Evolutionary conservation across 331 rosid species (phyloP).

Genomic region (Quercus phellos): DNA sequence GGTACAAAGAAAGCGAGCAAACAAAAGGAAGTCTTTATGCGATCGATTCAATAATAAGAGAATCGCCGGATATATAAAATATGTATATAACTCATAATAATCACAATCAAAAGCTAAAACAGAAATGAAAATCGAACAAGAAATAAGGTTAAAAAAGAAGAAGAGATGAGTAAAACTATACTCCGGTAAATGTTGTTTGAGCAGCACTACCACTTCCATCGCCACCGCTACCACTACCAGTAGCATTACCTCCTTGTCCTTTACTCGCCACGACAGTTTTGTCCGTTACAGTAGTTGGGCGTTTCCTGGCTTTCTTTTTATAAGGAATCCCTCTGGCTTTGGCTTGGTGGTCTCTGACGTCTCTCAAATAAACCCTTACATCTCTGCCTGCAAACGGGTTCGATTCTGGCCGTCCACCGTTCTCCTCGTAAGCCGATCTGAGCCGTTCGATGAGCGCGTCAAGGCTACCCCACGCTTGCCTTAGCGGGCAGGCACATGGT

Average conservation of each 20-base stretch:
- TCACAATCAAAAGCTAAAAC: constrained; percentile 24
- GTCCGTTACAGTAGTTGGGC: constrained; percentile 25
- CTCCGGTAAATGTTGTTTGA: constrained; percentile 14
- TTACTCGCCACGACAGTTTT: background rate
- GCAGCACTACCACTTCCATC: background rate
- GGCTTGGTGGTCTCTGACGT: constrained; percentile 75
- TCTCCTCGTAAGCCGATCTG: constrained; percentile 78
- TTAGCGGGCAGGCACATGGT: constrained; percentile 68
- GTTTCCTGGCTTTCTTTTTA: constrained; percentile 75
- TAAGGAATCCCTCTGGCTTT: constrained; percentile 86
- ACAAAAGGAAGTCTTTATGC: background rate
- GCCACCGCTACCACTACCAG: background rate
- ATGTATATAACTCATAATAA: constrained; percentile 24
- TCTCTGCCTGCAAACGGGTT: constrained; percentile 75
- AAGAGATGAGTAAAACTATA: constrained; percentile 29
- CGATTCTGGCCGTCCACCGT: constrained; percentile 78
- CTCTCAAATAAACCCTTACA: constrained; percentile 72
- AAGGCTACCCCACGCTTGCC: constrained; percentile 83
- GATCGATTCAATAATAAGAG: constrained; percentile 23
- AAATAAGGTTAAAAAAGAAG: background rate
- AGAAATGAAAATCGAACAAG: constrained; percentile 1
- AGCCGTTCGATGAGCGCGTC: constrained; percentile 84
- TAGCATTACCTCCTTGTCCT: background rate
- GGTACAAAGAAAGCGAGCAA: too few species aligned
- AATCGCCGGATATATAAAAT: constrained; percentile 22